Base-by-base conservation (phyloP, 192 early-diverging fungal species). In the Entomortierella beljakovae region DNA sequence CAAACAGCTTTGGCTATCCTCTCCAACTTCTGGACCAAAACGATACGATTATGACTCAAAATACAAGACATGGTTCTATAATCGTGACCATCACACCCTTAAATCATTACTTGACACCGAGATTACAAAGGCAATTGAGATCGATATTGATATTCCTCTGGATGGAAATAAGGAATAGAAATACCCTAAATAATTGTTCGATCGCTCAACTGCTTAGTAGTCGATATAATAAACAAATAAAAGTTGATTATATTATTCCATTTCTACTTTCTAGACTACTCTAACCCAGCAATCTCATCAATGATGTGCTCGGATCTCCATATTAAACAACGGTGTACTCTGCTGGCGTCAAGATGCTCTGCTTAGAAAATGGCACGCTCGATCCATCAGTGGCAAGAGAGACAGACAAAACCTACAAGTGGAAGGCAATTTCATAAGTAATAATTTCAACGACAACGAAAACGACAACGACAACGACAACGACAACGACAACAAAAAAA, bases 1-100 rank as follows among this genome's bases (percentile, higher is more conserved):
- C 82, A 93, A 92, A 71, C 98, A 99, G 81, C 96, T 99, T 13
- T 99, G 98, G 98, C 83, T 97, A 20, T 98, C 96, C 38, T 98
- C 96, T 28, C 98, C 98, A 1, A 75, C 80, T 56, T 95, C 93
- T 71, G 95, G 95, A 3, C 95, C 95, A 1, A 93, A 95, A 73
- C 88, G 95, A 23, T 97, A 91, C 61, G 93, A 95, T 66, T 97
- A 87, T 64, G 89, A 92, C 53, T 10, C 35, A 8, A 52, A 50
- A 2, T 66, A 80, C n/a, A 51, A 81, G n/a, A 83, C 82, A 37
- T 97, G 95, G 95, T 90, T 94, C 68, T 95, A 91, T 82, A 61
- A 79, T 29, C 90, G 93, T 31, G 93, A 92, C 46, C 87, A 87
- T 25, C 84, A 89, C 50, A 88, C 88, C 1, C 68, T 97, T 31